phyloP scores from a whole-genome alignment of 371 early-diverging fungal genomes.

The Blakeslea trispora region DNA sequence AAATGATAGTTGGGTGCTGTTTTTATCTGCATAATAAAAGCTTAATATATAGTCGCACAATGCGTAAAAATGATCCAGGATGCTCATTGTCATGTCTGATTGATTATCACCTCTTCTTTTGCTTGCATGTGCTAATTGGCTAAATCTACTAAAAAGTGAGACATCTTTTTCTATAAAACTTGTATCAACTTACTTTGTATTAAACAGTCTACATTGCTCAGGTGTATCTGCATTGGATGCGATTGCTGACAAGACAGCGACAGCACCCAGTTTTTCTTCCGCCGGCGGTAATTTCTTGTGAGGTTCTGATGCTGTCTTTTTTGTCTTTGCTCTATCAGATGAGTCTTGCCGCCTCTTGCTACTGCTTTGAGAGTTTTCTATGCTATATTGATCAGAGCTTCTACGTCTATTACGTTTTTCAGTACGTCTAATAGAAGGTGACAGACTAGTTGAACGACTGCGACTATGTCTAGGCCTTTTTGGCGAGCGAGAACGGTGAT shows the following conservation, averaged over 20 bases:
- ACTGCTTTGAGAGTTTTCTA: neutral
- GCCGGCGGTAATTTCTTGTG: neutral
- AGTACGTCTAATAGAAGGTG: neutral
- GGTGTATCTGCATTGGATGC: constrained; percentile 36
- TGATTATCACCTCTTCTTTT: constrained; percentile 39
- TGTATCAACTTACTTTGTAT: constrained; percentile 27
- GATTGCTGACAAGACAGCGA: constrained; percentile 19
- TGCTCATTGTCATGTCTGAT: constrained; percentile 18
- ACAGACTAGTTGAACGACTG: neutral
- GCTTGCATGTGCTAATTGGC: constrained; percentile 34
- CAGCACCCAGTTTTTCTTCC: neutral
- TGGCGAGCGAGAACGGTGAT: neutral
- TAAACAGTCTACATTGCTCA: constrained; percentile 32
- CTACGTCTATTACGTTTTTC: neutral
- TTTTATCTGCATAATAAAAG: constrained; percentile 33
- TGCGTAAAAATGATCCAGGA: constrained; percentile 40
- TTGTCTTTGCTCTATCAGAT: neutral
- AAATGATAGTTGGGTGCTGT: constrained; percentile 7
- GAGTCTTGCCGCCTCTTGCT: neutral
- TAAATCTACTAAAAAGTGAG: constrained; percentile 29
- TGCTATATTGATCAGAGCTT: neutral
- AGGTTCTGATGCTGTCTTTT: neutral
- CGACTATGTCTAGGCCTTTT: neutral
- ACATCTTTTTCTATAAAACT: too few species aligned
- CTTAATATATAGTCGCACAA: constrained; percentile 40